These are phyloP conservation scores for Gnomoniopsis smithogilvyi DNA, from an alignment of 2,329 filamentous ascomycete genomes.

Conservation along the genomic window DNA sequence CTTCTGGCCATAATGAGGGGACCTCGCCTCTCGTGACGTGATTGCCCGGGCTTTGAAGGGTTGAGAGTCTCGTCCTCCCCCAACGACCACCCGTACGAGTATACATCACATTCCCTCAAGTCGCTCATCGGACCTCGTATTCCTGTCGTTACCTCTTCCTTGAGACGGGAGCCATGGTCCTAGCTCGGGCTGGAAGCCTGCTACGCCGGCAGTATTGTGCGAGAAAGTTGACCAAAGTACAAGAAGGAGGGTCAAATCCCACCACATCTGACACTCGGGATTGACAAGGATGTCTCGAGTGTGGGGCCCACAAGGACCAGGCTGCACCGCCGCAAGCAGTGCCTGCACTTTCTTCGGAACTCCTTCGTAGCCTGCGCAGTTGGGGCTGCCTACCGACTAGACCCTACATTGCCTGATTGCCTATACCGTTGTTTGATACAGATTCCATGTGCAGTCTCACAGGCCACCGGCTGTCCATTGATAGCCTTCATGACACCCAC, in stretches of 20 bases:
- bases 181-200: background rate
- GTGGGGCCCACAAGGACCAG: slow-evolving; percentile 10
- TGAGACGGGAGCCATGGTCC: background rate
- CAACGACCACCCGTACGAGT: background rate
- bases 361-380: background rate
- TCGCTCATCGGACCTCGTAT: background rate
- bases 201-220: background rate
- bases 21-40: slow-evolving; percentile 1
- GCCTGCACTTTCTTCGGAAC: background rate
- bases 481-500: background rate
- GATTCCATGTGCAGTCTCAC: background rate
- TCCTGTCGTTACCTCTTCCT: background rate
- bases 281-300: slow-evolving; percentile 12
- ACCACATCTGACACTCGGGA: slow-evolving; percentile 13
- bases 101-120: background rate
- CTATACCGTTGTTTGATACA: no score
- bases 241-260: slow-evolving; percentile 10
- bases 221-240: background rate
- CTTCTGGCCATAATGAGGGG: background rate
- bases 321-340: background rate
- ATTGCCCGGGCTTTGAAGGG: background rate
- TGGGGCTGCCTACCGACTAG: background rate
- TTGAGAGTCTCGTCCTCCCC: background rate
- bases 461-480: background rate
- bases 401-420: no score